Evolutionary conservation across 371 early-diverging fungal genomes (phyloP).

Genomic region (Mucor indicus): DNA sequence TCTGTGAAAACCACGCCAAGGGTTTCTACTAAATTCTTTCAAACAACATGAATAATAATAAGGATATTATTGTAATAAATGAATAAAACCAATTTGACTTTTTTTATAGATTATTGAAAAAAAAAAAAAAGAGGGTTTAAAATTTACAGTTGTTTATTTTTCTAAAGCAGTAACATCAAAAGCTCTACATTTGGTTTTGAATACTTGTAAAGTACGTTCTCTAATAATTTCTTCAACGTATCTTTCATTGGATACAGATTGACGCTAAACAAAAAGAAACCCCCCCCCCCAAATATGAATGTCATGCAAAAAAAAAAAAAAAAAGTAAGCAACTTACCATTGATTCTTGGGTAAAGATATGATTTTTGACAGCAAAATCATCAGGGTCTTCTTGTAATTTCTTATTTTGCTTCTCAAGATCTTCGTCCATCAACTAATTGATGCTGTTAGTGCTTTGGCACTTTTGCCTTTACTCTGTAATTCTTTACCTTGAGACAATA

Average conservation of each 20-base stretch:
- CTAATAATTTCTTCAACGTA: conserved; percentile 74
- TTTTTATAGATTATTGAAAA: neutral
- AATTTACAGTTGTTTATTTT: conserved; percentile 13
- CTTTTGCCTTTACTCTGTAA: neutral
- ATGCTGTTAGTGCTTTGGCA: neutral
- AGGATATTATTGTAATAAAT: neutral
- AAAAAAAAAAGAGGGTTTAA: neutral
- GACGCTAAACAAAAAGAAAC: no score
- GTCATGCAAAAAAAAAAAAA: neutral
- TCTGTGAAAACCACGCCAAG: conserved; percentile 78
- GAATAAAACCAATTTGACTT: no score
- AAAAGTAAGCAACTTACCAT: conserved; percentile 41
- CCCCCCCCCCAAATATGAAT: no score
- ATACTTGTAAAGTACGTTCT: conserved; percentile 66
- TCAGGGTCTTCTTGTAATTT: conserved; percentile 61
- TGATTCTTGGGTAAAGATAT: conserved; percentile 58
- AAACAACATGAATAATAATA: neutral
- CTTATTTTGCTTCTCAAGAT: conserved; percentile 52
- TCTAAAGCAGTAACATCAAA: conserved; percentile 59
- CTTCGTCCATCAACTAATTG: conserved; percentile 56
- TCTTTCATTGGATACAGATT: conserved; percentile 67
- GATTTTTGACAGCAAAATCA: conserved; percentile 57
- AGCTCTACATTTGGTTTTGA: conserved; percentile 64
- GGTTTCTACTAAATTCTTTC: conserved; percentile 58
- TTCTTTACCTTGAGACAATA: conserved; percentile 62